These are phyloP conservation scores for Agaricus bisporus DNA, from an alignment of 768 basidiomycete species.

Conservation along the genomic window DNA sequence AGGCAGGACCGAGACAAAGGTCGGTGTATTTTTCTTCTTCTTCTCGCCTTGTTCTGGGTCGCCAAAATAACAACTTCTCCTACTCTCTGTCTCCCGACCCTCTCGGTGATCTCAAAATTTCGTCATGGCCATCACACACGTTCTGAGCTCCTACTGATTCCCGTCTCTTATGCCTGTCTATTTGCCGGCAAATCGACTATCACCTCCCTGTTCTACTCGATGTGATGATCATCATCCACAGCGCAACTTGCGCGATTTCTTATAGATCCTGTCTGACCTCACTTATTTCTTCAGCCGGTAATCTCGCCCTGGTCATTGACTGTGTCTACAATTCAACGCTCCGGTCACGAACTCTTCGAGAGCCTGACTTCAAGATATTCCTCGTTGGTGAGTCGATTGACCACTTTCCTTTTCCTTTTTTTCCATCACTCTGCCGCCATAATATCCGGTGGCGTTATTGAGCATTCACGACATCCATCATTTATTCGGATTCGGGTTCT, in stretches of 20 bases:
- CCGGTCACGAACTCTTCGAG: slow-evolving; percentile 51
- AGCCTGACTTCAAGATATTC: slow-evolving; percentile 63
- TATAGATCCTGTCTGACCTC: not conserved
- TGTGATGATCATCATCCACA: not conserved
- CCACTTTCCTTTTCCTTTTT: slow-evolving; percentile 7
- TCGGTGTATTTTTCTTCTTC: slow-evolving; percentile 21
- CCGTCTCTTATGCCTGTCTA: no score
- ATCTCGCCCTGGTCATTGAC: slow-evolving; percentile 66
- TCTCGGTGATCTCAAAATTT: not conserved
- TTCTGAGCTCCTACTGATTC: not conserved
- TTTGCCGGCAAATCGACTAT: no score
- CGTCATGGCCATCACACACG: not conserved
- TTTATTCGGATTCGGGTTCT: not conserved
- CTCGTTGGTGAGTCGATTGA: slow-evolving; percentile 48
- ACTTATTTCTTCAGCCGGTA: slow-evolving; percentile 46
- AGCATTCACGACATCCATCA: not conserved
- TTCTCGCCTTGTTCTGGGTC: not conserved
- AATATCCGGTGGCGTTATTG: not conserved
- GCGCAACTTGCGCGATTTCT: not conserved
- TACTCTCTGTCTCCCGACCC: not conserved
- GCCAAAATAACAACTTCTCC: not conserved
- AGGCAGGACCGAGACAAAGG: slow-evolving; percentile 67
- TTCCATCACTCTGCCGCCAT: not conserved
- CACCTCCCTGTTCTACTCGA: not conserved
- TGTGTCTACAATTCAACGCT: slow-evolving; percentile 57